Conservation (phyloP, 257 asterid species). For the Rehmannia glutinosa region DNA sequence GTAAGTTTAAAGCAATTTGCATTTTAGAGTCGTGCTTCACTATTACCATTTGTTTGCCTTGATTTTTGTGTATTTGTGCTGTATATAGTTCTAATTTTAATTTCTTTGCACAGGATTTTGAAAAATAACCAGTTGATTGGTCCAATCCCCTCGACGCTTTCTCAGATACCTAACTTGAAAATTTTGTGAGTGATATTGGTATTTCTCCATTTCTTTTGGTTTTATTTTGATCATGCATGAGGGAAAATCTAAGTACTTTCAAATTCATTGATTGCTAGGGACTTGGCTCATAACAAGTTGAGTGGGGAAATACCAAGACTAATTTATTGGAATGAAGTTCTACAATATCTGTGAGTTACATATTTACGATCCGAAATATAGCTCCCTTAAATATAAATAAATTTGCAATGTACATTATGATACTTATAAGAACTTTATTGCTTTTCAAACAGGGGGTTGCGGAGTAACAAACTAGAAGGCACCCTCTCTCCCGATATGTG, state of each 20-base stretch:
- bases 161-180: conserved; percentile 93
- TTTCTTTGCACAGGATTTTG: conserved; percentile 39
- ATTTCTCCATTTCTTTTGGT: not conserved
- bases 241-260: not conserved
- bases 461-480: conserved; percentile 86
- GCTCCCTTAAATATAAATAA: not conserved
- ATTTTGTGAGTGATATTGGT: conserved; percentile 51
- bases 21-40: too few relatives aligned
- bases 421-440: too few relatives aligned
- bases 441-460: conserved; percentile 96
- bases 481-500: conserved; percentile 89
- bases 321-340: conserved; percentile 88
- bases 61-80: not conserved
- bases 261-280: conserved; percentile 39
- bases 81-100: not conserved
- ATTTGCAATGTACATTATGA: not conserved
- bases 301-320: conserved; percentile 94
- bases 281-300: conserved; percentile 82
- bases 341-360: conserved; percentile 75
- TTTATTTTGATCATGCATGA: not conserved
- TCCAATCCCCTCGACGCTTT: conserved; percentile 91
- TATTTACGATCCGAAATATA: not conserved
- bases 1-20: conserved; percentile 32
- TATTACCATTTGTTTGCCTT: not conserved
- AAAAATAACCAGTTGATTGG: conserved; percentile 85